Conservation (phyloP, 2,329 filamentous ascomycete species). For the Calonectria leucothoes region DNA sequence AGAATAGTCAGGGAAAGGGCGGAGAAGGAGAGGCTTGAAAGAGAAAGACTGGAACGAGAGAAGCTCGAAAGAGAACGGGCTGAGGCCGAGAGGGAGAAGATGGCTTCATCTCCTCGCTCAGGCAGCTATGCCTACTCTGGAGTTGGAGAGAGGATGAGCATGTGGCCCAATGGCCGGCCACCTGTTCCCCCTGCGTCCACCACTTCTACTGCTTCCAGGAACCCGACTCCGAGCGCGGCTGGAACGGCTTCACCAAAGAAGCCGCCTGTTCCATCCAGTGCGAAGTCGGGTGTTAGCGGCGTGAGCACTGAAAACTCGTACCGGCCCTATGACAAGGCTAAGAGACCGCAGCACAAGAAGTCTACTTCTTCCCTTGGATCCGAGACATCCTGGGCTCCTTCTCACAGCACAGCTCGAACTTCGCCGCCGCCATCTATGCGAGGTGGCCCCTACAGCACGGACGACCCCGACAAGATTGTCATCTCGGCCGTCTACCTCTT, state of each 20-base stretch:
- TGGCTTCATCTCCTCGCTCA: constrained; percentile 51
- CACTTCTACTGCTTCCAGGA: constrained; percentile 33
- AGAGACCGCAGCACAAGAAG: constrained; percentile 66
- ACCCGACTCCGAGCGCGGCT: constrained; percentile 27
- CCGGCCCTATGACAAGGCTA: constrained; percentile 80
- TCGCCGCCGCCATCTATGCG: constrained; percentile 84
- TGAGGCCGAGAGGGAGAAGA: constrained; percentile 41
- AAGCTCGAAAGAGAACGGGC: constrained; percentile 39
- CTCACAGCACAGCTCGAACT: constrained; percentile 84
- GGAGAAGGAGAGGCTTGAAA: constrained; percentile 54
- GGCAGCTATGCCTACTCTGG: constrained; percentile 72
- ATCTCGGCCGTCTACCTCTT: constrained; percentile 94
- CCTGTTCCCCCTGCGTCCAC: constrained; percentile 46
- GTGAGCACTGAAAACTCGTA: constrained; percentile 76
- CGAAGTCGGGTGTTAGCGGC: constrained; percentile 68
- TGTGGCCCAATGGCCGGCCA: constrained; percentile 74
- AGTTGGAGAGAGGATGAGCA: constrained; percentile 76
- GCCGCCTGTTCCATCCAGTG: constrained; percentile 59
- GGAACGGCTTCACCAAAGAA: constrained; percentile 41
- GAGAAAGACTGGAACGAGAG: constrained; percentile 45
- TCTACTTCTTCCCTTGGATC: constrained; percentile 78
- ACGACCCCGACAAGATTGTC: constrained; percentile 95
- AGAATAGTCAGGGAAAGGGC: constrained; percentile 33
- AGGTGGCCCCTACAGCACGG: constrained; percentile 83
- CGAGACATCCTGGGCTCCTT: constrained; percentile 88